These are phyloP conservation scores for Phycomyces nitens DNA, from an alignment of 192 early-diverging fungal genomes.

Conservation along the genomic window DNA sequence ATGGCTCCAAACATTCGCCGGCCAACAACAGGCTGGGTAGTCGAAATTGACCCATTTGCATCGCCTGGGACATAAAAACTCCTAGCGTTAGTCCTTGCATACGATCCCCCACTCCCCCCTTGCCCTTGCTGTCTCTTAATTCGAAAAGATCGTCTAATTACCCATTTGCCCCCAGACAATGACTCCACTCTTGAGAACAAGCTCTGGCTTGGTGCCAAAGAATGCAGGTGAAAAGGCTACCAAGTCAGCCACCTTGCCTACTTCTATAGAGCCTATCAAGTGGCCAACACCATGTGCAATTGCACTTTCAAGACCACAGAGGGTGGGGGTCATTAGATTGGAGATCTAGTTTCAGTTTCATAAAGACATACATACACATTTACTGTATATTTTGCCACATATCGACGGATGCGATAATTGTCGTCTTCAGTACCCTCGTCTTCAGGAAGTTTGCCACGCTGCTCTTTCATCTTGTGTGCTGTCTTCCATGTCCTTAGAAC, in stretches of 20 bases:
- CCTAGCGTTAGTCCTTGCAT: no score
- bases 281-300: conserved; percentile 85
- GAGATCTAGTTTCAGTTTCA: no score
- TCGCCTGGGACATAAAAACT: no score
- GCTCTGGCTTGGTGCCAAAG: conserved; percentile 86
- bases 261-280: conserved; percentile 88
- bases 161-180: conserved; percentile 86
- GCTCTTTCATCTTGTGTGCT: conserved; percentile 90
- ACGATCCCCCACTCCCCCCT: no score
- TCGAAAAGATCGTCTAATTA: conserved; percentile 1
- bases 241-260: conserved; percentile 92
- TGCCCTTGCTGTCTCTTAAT: no score
- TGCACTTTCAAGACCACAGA: no score
- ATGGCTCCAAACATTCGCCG: conserved; percentile 84
- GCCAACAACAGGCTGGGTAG: conserved; percentile 82
- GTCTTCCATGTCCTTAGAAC: conserved; percentile 91
- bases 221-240: conserved; percentile 79
- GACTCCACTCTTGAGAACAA: conserved; percentile 88
- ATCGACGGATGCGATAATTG: conserved; percentile 89
- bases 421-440: conserved; percentile 61
- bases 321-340: no score
- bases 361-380: conserved; percentile 56
- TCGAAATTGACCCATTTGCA: conserved; percentile 93
- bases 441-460: conserved; percentile 61
- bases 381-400: conserved; percentile 97